Percentiles rank a stretch among this genome's conserved stretches.
phyloP scores from a whole-genome alignment of 768 basidiomycete genomes.

The Mycena vitilis region DNA sequence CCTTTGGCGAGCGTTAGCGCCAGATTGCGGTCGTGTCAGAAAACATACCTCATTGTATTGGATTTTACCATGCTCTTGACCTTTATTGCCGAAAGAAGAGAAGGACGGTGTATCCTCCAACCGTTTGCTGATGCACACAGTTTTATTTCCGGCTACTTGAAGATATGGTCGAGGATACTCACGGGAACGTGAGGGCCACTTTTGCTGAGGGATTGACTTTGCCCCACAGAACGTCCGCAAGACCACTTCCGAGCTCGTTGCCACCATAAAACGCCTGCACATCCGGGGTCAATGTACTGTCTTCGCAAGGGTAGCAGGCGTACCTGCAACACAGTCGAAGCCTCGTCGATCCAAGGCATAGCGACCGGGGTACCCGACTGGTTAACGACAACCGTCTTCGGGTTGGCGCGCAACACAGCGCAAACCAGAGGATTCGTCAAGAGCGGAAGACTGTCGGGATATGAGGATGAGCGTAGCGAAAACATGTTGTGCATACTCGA shows the following conservation, averaged over 20 bases:
- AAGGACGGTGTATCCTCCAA: slow-evolving; percentile 66
- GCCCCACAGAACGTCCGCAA: slow-evolving; percentile 71
- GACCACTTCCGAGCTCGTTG: slow-evolving; percentile 65
- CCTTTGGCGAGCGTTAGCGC: slow-evolving; percentile 40
- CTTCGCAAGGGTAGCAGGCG: too few species aligned
- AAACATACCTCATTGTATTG: slow-evolving; percentile 56
- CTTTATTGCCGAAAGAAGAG: slow-evolving; percentile 56
- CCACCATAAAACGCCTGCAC: slow-evolving; percentile 64
- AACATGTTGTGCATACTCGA: slow-evolving; percentile 46
- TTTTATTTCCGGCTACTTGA: background rate
- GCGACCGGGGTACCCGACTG: slow-evolving; percentile 66
- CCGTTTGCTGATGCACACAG: slow-evolving; percentile 48
- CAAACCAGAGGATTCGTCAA: slow-evolving; percentile 62
- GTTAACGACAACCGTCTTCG: slow-evolving; percentile 66
- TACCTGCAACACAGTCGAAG: slow-evolving; percentile 42
- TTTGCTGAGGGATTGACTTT: slow-evolving; percentile 70
- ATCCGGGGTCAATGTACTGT: too few species aligned
- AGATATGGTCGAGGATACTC: slow-evolving; percentile 26
- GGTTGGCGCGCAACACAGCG: slow-evolving; percentile 61
- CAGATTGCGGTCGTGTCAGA: background rate
- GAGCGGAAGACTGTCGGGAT: slow-evolving; percentile 56
- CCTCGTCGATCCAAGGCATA: slow-evolving; percentile 64
- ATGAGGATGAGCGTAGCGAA: background rate
- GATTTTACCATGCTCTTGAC: slow-evolving; percentile 57
- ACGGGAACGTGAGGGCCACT: slow-evolving; percentile 67